Conservation (phyloP, 805 yeast genomes). For the Kluyveromyces lactis region DNA sequence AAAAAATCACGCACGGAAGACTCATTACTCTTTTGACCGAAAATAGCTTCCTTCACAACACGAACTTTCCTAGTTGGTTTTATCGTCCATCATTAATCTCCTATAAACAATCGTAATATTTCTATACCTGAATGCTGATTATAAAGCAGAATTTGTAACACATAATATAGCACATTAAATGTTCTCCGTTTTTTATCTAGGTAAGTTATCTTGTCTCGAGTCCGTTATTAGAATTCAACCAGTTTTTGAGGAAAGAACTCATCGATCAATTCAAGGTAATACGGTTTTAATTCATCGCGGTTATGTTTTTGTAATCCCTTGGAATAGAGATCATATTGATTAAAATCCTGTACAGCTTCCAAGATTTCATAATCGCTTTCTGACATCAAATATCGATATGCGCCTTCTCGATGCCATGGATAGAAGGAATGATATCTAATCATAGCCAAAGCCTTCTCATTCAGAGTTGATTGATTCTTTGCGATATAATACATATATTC, state of each 20-base stretch:
- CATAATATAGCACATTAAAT: too few relatives aligned
- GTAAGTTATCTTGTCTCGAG: too few relatives aligned
- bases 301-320: slow-evolving; percentile 45
- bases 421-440: slow-evolving; percentile 67
- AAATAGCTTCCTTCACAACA: too few relatives aligned
- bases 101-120: too few relatives aligned
- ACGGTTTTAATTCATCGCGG: slow-evolving; percentile 44
- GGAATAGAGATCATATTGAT: slow-evolving; percentile 61
- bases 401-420: slow-evolving; percentile 70
- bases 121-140: too few relatives aligned
- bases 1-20: too few relatives aligned
- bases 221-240: slow-evolving; percentile 40
- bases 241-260: slow-evolving; percentile 54
- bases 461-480: slow-evolving; percentile 52
- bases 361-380: slow-evolving; percentile 53
- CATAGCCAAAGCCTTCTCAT: slow-evolving; percentile 64
- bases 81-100: too few relatives aligned
- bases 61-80: too few relatives aligned
- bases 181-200: too few relatives aligned
- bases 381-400: slow-evolving; percentile 56
- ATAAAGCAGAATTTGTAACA: too few relatives aligned
- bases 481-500: slow-evolving; percentile 72
- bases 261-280: slow-evolving; percentile 54
- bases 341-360: slow-evolving; percentile 56
- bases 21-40: too few relatives aligned